A percentile compares a stretch with the other conserved stretches of the same genome.
These are phyloP conservation scores for Zygoascus sp. DNA, from an alignment of 1,139 yeast genomes.

Conservation along the genomic window DNA sequence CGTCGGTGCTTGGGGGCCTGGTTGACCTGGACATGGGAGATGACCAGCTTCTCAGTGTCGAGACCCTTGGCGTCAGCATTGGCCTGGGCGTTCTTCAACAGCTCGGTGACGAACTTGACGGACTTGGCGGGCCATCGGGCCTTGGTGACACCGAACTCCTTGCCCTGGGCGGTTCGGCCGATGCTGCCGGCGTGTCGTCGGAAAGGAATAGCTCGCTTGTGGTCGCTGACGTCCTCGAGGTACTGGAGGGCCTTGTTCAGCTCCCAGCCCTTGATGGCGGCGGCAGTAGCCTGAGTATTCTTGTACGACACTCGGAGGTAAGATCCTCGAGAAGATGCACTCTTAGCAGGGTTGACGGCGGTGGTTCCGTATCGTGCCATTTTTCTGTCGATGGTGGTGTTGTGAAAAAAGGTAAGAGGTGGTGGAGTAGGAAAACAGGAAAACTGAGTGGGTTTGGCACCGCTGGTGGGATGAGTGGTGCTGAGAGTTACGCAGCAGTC, in stretches of 20 bases:
- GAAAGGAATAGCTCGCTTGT: slow-evolving; percentile 99
- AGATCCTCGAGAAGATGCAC: slow-evolving; percentile 99
- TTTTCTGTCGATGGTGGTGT: slow-evolving; percentile 27
- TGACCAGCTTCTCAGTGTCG: slow-evolving; percentile 87
- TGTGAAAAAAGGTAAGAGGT: slow-evolving; percentile 7
- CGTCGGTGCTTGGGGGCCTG: slow-evolving; percentile 99
- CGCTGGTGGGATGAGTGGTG: neutral
- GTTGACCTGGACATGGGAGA: slow-evolving; percentile 99
- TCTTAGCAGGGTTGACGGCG: slow-evolving; percentile 98
- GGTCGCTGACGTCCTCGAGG: slow-evolving; percentile 95
- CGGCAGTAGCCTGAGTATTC: slow-evolving; percentile 99
- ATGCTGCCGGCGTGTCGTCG: slow-evolving; percentile 95
- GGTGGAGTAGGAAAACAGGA: slow-evolving; percentile 2
- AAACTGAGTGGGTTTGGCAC: slow-evolving; percentile 7
- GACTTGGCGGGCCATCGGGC: slow-evolving; percentile 99
- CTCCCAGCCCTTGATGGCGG: slow-evolving; percentile 98
- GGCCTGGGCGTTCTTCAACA: slow-evolving; percentile 96
- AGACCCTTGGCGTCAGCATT: slow-evolving; percentile 99
- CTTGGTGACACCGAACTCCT: slow-evolving; percentile 99
- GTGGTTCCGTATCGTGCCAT: slow-evolving; percentile 98
- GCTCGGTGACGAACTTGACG: slow-evolving; percentile 90
- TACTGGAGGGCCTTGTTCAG: slow-evolving; percentile 92
- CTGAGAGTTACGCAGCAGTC: slow-evolving; percentile 11
- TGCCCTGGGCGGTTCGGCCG: slow-evolving; percentile 99
- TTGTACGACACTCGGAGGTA: slow-evolving; percentile 99